Conservation (phyloP, 2,329 filamentous ascomycete species). For the Nigrospora oryzae region DNA sequence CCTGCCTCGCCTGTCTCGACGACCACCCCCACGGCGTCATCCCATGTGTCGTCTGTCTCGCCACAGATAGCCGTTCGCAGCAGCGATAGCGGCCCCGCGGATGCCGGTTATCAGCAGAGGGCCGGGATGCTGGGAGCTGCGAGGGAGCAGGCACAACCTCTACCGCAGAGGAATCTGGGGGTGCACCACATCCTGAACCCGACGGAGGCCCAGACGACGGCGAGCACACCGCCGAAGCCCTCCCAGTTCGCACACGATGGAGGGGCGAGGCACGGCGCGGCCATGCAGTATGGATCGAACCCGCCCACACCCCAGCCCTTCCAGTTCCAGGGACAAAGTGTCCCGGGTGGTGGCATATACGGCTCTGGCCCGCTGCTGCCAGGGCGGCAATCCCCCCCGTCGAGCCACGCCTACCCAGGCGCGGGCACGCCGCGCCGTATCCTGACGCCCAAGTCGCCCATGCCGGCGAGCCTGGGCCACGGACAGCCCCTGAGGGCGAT, state of each 20-base stretch:
- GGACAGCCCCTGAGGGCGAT: too few species aligned
- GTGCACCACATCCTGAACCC: slow-evolving; percentile 38
- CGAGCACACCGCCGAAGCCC: slow-evolving; percentile 5
- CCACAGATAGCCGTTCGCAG: background rate
- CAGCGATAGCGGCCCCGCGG: too few species aligned
- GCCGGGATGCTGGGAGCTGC: slow-evolving; percentile 16
- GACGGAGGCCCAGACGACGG: slow-evolving; percentile 18
- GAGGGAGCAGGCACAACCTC: slow-evolving; percentile 18
- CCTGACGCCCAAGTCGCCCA: too few species aligned
- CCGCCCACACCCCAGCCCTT: slow-evolving; percentile 12
- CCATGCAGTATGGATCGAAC: slow-evolving; percentile 13
- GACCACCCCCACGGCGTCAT: slow-evolving; percentile 31
- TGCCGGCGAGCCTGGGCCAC: too few species aligned
- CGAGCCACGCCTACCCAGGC: too few species aligned
- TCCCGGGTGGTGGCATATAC: too few species aligned
- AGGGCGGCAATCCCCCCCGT: too few species aligned
- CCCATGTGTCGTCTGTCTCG: slow-evolving; percentile 15
- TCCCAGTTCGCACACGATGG: slow-evolving; percentile 7
- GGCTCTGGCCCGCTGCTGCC: too few species aligned
- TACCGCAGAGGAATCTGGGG: slow-evolving; percentile 25
- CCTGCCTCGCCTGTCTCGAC: slow-evolving; percentile 43
- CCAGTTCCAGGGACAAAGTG: too few species aligned
- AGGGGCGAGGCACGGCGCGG: slow-evolving; percentile 7
- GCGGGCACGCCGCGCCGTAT: too few species aligned
- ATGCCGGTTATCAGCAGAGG: slow-evolving; percentile 14